A percentile compares a stretch with the other conserved stretches of the same genome.
phyloP scores from a whole-genome alignment of 2,329 filamentous ascomycete genomes.

The Fulvia fulva region DNA sequence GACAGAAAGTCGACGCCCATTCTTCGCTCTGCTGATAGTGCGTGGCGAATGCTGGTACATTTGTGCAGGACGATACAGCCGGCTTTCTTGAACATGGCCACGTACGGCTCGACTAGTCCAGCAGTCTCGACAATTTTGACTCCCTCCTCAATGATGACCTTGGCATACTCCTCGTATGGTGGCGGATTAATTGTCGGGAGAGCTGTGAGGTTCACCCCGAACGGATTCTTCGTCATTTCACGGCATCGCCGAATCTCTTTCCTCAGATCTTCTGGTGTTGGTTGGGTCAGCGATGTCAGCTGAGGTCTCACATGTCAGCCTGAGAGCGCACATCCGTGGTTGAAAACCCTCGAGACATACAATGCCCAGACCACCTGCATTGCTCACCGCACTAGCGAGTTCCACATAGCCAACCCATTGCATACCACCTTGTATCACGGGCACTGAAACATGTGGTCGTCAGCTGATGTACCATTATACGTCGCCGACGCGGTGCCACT shows the following conservation, averaged over 20 bases:
- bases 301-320: not conserved
- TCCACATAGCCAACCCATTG: conserved; percentile 78
- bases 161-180: conserved; percentile 84
- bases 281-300: conserved; percentile 82
- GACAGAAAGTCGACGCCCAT: conserved; percentile 92
- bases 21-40: conserved; percentile 76
- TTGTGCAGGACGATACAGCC: conserved; percentile 83
- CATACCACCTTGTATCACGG: conserved; percentile 82
- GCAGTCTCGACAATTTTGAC: conserved; percentile 87
- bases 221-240: conserved; percentile 70
- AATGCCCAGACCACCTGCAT: conserved; percentile 73
- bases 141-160: conserved; percentile 86
- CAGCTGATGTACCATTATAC: not conserved
- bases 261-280: conserved; percentile 82
- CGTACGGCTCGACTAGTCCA: conserved; percentile 85
- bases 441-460: conserved; percentile 59
- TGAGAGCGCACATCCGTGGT: not conserved
- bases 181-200: conserved; percentile 83
- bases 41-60: conserved; percentile 92
- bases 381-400: conserved; percentile 67
- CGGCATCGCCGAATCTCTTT: conserved; percentile 85
- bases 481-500: conserved; percentile 10
- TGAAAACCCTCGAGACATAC: conserved; percentile 24
- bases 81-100: conserved; percentile 76
- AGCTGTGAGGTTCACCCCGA: conserved; percentile 90